Conservation (phyloP, 1,139 yeast species). For the Pichia norvegensis region DNA sequence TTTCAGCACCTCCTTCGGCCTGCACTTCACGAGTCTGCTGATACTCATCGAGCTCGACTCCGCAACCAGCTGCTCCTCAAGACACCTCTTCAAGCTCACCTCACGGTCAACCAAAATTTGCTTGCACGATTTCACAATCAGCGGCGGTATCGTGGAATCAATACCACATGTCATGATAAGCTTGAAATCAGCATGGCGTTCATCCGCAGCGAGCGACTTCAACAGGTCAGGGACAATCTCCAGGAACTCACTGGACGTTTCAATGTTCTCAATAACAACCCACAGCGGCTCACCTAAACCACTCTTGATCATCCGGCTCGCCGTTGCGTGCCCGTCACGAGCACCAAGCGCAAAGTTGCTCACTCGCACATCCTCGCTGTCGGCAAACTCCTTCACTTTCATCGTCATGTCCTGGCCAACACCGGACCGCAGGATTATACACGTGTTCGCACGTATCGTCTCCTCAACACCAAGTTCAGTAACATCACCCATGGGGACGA, state of each 20-base stretch:
- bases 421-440: constrained; percentile 47
- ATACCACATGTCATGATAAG: constrained; percentile 54
- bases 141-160: constrained; percentile 44
- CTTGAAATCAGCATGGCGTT: constrained; percentile 32
- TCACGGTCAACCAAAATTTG: constrained; percentile 53
- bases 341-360: constrained; percentile 68
- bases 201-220: constrained; percentile 20
- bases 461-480: constrained; percentile 7
- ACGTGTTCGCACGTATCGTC: constrained; percentile 1
- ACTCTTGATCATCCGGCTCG: constrained; percentile 43
- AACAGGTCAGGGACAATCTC: constrained; percentile 43
- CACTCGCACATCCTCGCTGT: constrained; percentile 25
- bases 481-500: neutral
- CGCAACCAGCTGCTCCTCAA: constrained; percentile 29
- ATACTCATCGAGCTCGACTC: constrained; percentile 34
- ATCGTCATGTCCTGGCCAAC: constrained; percentile 63
- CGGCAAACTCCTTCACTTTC: constrained; percentile 42
- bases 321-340: constrained; percentile 52
- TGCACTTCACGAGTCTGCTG: constrained; percentile 15
- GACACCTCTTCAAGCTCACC: constrained; percentile 45
- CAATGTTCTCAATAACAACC: constrained; percentile 74
- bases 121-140: constrained; percentile 45
- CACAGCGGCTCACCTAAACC: constrained; percentile 48
- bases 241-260: constrained; percentile 62
- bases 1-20: constrained; percentile 41